Conservation (phyloP, 2,329 filamentous ascomycete species). For the Colletotrichum sansevieriae region DNA sequence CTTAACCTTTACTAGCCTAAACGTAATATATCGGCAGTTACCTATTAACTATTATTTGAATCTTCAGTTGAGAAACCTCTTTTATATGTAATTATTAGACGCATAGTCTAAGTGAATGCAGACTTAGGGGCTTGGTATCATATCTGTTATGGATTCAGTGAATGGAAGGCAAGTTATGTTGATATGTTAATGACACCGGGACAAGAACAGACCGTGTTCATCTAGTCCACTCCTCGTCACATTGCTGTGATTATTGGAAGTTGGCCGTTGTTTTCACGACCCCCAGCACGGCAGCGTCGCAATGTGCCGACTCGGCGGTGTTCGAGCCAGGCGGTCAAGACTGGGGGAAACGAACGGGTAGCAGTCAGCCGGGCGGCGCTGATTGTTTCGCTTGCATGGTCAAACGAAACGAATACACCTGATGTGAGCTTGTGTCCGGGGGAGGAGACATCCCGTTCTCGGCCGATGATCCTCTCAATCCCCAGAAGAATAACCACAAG, state of each 20-base stretch:
- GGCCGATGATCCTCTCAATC: neutral
- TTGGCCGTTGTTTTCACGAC: neutral
- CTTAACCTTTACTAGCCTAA: too few relatives aligned
- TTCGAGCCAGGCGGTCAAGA: neutral
- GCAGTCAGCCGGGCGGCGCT: neutral
- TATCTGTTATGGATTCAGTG: too few relatives aligned
- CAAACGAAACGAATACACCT: neutral
- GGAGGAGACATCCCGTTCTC: neutral
- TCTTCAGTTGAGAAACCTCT: too few relatives aligned
- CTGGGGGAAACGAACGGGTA: neutral
- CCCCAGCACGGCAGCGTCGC: neutral
- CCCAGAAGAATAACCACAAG: neutral
- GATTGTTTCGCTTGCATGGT: neutral
- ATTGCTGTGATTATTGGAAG: neutral
- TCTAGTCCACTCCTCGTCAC: too few relatives aligned
- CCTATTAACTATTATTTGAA: too few relatives aligned
- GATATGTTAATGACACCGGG: too few relatives aligned
- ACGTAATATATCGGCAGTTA: too few relatives aligned
- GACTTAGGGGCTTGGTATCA: too few relatives aligned
- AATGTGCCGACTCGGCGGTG: neutral
- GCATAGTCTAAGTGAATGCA: too few relatives aligned
- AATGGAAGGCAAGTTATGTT: too few relatives aligned
- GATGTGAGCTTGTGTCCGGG: neutral
- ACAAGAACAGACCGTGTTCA: too few relatives aligned
- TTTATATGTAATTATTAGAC: too few relatives aligned